These are phyloP conservation scores for Phytophthora cactorum DNA, from an alignment of 352 stramenopile genomes.

Conservation along the genomic window DNA sequence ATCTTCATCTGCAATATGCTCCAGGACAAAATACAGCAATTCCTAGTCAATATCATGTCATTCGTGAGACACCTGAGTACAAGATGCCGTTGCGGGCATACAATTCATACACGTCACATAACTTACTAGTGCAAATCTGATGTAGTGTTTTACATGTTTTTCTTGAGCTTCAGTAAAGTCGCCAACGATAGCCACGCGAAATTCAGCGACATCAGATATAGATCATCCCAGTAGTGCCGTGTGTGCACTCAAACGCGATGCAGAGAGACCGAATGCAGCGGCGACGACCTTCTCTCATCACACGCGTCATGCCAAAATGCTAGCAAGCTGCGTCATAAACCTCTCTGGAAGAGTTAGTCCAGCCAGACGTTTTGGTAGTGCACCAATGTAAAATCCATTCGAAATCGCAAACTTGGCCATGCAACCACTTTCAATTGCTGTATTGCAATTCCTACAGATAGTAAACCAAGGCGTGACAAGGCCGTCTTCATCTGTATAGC, in stretches of 20 bases:
- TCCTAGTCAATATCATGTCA: background rate
- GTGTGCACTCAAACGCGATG: background rate
- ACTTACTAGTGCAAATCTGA: background rate
- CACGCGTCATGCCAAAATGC: no score
- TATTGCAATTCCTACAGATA: background rate
- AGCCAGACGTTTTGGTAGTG: background rate
- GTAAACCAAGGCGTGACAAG: conserved; percentile 1
- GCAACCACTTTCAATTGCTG: background rate
- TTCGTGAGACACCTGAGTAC: background rate
- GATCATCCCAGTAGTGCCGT: background rate
- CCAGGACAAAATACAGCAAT: background rate
- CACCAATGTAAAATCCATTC: conserved; percentile 9
- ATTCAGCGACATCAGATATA: background rate
- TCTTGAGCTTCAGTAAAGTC: background rate
- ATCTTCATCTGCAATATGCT: background rate
- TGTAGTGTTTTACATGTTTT: background rate
- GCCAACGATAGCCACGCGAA: background rate
- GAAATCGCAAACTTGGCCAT: conserved; percentile 9
- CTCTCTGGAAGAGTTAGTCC: background rate
- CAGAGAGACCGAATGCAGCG: background rate
- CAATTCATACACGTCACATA: background rate
- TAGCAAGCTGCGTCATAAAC: background rate
- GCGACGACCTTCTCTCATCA: background rate
- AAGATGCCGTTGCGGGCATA: background rate
- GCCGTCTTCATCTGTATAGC: background rate